Conservation (phyloP, 208 protist species). For the Trichomonas vaginalis region DNA sequence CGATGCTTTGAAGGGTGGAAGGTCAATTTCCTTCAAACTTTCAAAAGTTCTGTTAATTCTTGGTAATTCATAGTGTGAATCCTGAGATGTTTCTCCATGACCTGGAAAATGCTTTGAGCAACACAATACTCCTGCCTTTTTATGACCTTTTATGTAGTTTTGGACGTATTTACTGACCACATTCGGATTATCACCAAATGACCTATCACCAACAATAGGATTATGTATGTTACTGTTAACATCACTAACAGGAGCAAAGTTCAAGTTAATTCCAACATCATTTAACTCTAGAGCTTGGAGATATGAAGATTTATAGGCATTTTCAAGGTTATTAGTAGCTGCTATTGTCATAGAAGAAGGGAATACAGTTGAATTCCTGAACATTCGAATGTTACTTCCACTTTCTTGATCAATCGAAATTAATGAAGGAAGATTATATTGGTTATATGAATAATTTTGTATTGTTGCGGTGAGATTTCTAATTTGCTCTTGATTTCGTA, state of each 20-base stretch:
- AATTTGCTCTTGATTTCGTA: not conserved
- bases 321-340: not conserved
- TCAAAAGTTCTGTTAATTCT: not conserved
- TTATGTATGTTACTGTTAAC: not conserved
- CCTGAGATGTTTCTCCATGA: not conserved
- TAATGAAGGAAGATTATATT: not conserved
- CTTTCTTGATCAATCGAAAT: not conserved
- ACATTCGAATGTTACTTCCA: not conserved
- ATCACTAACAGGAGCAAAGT: not conserved
- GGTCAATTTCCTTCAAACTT: not conserved
- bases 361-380: not conserved
- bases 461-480: not conserved
- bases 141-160: not conserved
- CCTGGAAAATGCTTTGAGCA: not conserved
- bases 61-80: not conserved
- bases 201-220: not conserved
- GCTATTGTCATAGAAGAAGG: not conserved
- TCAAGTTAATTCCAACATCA: not conserved
- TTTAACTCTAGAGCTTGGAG: not conserved
- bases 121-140: not conserved
- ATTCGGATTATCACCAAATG: not conserved
- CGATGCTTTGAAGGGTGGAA: not conserved
- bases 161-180: not conserved
- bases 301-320: not conserved
- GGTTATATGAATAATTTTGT: not conserved